Evolutionary conservation across 2,329 filamentous ascomycete genomes (phyloP), one percentile per base, ranked within the genome.

Genomic region (Diaporthe eres): DNA sequence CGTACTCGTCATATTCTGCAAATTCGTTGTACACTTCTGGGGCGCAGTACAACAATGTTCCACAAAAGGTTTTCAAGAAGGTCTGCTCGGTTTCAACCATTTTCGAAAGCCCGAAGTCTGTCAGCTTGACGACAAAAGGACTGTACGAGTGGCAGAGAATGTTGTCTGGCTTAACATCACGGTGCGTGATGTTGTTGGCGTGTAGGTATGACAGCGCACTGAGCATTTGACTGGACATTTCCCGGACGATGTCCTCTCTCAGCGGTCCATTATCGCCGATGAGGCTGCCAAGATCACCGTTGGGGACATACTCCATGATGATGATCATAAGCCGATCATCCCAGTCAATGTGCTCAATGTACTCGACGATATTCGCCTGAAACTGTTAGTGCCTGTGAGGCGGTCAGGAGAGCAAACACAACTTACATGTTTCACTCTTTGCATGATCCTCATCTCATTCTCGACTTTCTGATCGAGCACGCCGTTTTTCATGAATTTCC

Each of bases 141-240:
- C 93, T 87, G 13, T 91, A 83, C 0, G 92, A 93, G 15, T 92
- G 88, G 79, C 98, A 94, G 55, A 99, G 88, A 77, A 99, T 98
- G 81, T 99, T 99, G 87, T 99, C 97, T 0, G 97, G 97, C 82
- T 99, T 99, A 81, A 99, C 95, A 83, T 99, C 97, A n/a, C 97
- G 94, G 85, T 99, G 97, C 0, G 96, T 98, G 80, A 99, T 98
- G 81, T 94, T 95, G 80, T 94, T 93, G 72, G 89, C 87, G 83
- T 99, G 97, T 12, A 99, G 88, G 82, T 99, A 98, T 42, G 92
- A 92, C 71, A 99, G 86, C 2, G 96, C 96, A 79, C 93, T 91
- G 58, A 98, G 86, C 49, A 98, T 90, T 82, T 98, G 95, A 28
- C 86, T 83, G 1, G 95, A 91, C 83, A 98, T 94, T 7, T 87